Conservation (phyloP, 306 rosid species). For the Geum urbanum region DNA sequence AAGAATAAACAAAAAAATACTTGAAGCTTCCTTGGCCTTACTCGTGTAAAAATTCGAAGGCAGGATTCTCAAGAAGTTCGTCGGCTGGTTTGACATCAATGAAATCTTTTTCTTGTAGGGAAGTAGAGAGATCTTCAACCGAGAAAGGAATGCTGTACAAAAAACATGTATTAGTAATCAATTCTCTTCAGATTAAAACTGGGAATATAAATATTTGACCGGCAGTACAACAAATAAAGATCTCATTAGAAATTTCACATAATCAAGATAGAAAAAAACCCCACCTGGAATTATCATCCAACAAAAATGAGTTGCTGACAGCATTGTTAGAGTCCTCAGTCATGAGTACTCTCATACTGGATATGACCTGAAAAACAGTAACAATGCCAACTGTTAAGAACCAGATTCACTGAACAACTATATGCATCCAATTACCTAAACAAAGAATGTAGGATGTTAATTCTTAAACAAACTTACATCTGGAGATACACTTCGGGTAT, state of each 20-base stretch:
- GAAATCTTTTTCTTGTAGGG: slow-evolving; percentile 83
- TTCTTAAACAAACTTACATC: slow-evolving; percentile 49
- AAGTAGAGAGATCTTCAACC: slow-evolving; percentile 87
- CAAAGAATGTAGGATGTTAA: slow-evolving; percentile 2
- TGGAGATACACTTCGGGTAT: slow-evolving; percentile 92
- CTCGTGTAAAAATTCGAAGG: slow-evolving; percentile 89
- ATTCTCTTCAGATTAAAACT: not conserved
- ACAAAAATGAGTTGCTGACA: slow-evolving; percentile 88
- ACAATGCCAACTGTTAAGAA: slow-evolving; percentile 22
- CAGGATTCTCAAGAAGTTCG: slow-evolving; percentile 73
- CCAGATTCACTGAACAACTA: slow-evolving; percentile 1
- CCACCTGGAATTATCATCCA: slow-evolving; percentile 97
- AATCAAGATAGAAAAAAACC: slow-evolving; percentile 8
- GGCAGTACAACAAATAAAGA: not conserved
- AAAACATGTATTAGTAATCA: slow-evolving; percentile 16
- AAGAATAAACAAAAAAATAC: slow-evolving; percentile 22
- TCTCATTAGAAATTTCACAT: not conserved
- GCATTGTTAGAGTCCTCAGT: slow-evolving; percentile 95
- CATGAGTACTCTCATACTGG: slow-evolving; percentile 97
- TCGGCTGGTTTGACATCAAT: slow-evolving; percentile 79
- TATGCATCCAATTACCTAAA: slow-evolving; percentile 13
- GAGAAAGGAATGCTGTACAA: slow-evolving; percentile 86
- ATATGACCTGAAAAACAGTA: slow-evolving; percentile 64
- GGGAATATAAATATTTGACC: not conserved
- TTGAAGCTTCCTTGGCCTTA: slow-evolving; percentile 55